These are phyloP conservation scores for Globisporangium parvum DNA, from an alignment of 352 stramenopile species.

Conservation along the genomic window DNA sequence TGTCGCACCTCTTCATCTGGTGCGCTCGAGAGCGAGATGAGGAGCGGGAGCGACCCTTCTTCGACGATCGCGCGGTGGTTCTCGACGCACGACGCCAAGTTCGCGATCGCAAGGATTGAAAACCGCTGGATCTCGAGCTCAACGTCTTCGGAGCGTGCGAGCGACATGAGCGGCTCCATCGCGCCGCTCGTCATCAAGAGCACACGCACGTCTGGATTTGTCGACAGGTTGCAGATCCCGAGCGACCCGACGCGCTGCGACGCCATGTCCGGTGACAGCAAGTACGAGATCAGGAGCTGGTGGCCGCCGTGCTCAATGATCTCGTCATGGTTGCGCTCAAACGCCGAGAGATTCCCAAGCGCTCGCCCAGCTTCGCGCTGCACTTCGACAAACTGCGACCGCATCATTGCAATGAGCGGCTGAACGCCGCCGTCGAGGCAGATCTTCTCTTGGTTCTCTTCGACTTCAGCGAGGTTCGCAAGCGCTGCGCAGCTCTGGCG, in stretches of 20 bases:
- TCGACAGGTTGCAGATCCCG: constrained; percentile 94
- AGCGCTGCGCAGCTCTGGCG: constrained; percentile 90
- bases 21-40: constrained; percentile 94
- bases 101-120: constrained; percentile 90
- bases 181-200: constrained; percentile 90
- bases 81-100: constrained; percentile 91
- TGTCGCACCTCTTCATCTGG: constrained; percentile 92
- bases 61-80: constrained; percentile 93
- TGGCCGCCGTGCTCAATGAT: constrained; percentile 92
- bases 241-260: constrained; percentile 91
- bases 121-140: constrained; percentile 95
- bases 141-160: constrained; percentile 91
- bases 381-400: constrained; percentile 93
- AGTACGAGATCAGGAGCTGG: constrained; percentile 93
- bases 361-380: constrained; percentile 88
- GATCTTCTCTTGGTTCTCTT: constrained; percentile 94
- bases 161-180: constrained; percentile 94
- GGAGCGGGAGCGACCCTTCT: constrained; percentile 90
- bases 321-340: constrained; percentile 83
- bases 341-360: constrained; percentile 91
- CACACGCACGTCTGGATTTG: constrained; percentile 85
- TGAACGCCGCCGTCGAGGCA: constrained; percentile 88
- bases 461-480: constrained; percentile 93
- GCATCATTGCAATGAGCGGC: constrained; percentile 92
- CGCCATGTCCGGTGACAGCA: constrained; percentile 92